Evolutionary conservation across 768 basidiomycete species (phyloP).

Genomic region (Collybia sp.): DNA sequence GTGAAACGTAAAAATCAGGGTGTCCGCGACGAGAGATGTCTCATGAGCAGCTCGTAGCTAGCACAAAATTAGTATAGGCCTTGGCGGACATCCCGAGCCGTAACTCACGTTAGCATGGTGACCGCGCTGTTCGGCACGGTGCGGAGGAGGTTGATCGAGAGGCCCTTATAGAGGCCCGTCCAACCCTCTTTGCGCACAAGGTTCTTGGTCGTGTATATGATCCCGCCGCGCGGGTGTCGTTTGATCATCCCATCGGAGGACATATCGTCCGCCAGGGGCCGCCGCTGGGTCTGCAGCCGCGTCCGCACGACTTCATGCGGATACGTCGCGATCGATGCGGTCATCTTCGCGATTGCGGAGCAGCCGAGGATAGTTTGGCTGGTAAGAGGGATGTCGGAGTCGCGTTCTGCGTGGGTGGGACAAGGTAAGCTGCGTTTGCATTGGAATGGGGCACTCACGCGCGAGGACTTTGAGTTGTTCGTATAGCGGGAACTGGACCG

Average conservation of each 20-base stretch:
- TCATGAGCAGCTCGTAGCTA: conserved; percentile 53
- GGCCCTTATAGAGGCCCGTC: conserved; percentile 85
- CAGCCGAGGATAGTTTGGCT: conserved; percentile 76
- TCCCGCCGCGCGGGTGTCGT: conserved; percentile 52
- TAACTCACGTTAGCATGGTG: conserved; percentile 86
- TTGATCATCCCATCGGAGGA: conserved; percentile 62
- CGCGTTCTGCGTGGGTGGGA: conserved; percentile 29
- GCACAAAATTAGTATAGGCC: background rate
- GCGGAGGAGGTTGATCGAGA: conserved; percentile 89
- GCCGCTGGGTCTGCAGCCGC: conserved; percentile 83
- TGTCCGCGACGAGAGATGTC: conserved; percentile 38
- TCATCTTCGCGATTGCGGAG: conserved; percentile 94
- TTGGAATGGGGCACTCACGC: conserved; percentile 49
- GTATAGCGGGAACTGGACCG: conserved; percentile 96
- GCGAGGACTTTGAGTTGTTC: conserved; percentile 86
- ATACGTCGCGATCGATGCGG: conserved; percentile 92
- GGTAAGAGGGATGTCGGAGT: conserved; percentile 45
- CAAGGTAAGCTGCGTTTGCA: background rate
- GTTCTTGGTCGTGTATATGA: conserved; percentile 66
- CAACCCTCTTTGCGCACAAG: conserved; percentile 83
- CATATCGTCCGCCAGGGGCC: conserved; percentile 54
- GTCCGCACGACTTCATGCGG: conserved; percentile 99
- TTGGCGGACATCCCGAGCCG: background rate
- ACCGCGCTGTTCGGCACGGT: conserved; percentile 97
- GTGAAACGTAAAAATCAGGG: conserved; percentile 5